Evolutionary conservation across 2,329 filamentous ascomycete species (phyloP), one percentile per base, ranked within the genome.

Genomic region (Decorospora gaudefroyi): DNA sequence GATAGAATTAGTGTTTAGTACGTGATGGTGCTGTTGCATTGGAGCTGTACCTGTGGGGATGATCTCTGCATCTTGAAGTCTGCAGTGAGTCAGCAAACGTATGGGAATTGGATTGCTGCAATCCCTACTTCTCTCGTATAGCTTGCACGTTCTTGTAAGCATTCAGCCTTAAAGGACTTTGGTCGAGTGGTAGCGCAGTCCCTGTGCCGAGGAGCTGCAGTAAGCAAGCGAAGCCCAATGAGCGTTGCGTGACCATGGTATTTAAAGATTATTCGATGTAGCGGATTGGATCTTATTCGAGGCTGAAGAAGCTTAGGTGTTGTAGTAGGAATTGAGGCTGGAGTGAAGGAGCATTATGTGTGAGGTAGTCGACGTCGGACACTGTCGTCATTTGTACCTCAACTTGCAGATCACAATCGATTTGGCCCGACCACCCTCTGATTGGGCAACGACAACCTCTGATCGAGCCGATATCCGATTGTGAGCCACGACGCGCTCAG

Each of bases 31-130:
- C 18, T 18, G 9, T n/a, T 19, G 18, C 9, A 28, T 9, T 12
- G 11, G 16, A n/a, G 9, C 11, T 15, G 11, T 58, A 68, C 68
- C 69, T 42, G 68, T 70, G 9, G 69, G 68, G 28, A 72, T 72
- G 22, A 73, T 72, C 42, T 72, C 67, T 15, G 70, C 70, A 49
- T 65, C 62, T 12, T 53, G 61, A n/a, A 72, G 60, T 46, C 70
- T 73, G 42, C 4, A 6, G 31, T 15, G 6, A 6, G 18, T 55
- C 26, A 55, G 41, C 13, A 3, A 12, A 25, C 3, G 16, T 11
- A 11, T 13, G 19, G 10, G 4, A 3, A 41, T 16, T 31, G 3
- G 9, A 4, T 13, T 16, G 16, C 15, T 30, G 11, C n/a, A 3
- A 17, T 15, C 43, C 56, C 33, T 43, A 70, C 68, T 62, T 59